phyloP scores from a whole-genome alignment of 352 stramenopile species.

The Phytophthora colocasiae region DNA sequence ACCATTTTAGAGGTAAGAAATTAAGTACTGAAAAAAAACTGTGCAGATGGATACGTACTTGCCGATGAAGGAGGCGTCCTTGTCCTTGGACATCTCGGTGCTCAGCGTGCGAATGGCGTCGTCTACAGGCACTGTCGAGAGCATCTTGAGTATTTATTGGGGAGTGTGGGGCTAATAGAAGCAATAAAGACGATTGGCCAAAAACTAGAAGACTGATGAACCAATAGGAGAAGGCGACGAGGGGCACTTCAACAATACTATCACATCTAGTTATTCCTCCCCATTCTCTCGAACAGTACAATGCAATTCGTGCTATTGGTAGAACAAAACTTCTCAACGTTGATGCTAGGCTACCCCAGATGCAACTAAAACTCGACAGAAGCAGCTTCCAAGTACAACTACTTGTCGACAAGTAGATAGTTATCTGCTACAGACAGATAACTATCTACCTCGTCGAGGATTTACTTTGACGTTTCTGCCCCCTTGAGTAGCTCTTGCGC shows the following conservation, averaged over 20 bases:
- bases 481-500: too few relatives aligned
- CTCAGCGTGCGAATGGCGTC: conserved; percentile 75
- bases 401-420: too few relatives aligned
- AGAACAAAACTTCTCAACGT: too few relatives aligned
- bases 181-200: conserved; percentile 14
- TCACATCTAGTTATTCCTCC: too few relatives aligned
- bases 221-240: neutral
- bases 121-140: conserved; percentile 45
- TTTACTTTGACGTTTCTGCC: too few relatives aligned
- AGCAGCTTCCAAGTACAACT: too few relatives aligned
- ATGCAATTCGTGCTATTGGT: too few relatives aligned
- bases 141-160: conserved; percentile 14
- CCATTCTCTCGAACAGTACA: too few relatives aligned
- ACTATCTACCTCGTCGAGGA: too few relatives aligned
- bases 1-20: conserved; percentile 1
- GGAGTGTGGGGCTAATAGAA: conserved; percentile 13
- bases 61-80: conserved; percentile 57
- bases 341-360: too few relatives aligned
- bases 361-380: too few relatives aligned
- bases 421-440: too few relatives aligned
- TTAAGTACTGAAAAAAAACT: neutral
- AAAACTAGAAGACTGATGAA: conserved; percentile 9
- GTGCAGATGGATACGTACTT: conserved; percentile 43
- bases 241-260: neutral
- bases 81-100: conserved; percentile 60